Percentiles rank a stretch among this genome's conserved stretches.
Evolutionary conservation across 2,329 filamentous ascomycete species (phyloP).

Genomic region (Penicillium sp.): DNA sequence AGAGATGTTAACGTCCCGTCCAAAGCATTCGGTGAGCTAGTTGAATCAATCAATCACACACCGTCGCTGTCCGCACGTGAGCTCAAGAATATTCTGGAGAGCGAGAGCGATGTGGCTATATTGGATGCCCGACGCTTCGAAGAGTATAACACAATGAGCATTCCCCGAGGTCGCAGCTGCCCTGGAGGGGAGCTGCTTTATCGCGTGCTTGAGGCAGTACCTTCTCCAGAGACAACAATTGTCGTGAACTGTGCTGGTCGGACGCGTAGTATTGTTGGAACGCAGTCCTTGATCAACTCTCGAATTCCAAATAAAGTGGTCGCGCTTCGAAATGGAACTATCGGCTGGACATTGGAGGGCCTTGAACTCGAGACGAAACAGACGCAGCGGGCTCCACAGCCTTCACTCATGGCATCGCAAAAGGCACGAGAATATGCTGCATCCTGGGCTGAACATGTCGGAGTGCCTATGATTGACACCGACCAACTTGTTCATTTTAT

Average conservation of each 20-base stretch:
- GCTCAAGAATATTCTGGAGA: conserved; percentile 31
- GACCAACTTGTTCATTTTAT: conserved; percentile 16
- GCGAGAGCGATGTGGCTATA: conserved; percentile 29
- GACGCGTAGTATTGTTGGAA: conserved; percentile 38
- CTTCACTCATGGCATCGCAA: conserved; percentile 14
- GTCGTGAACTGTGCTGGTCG: conserved; percentile 39
- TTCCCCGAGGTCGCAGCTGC: conserved; percentile 37
- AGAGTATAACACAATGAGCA: conserved; percentile 40
- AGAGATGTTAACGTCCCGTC: conserved; percentile 39
- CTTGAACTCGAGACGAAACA: conserved; percentile 31
- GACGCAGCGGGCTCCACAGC: conserved; percentile 21
- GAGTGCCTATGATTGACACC: conserved; percentile 9
- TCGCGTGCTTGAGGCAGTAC: conserved; percentile 35
- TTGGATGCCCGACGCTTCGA: conserved; percentile 36
- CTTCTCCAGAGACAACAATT: conserved; percentile 32
- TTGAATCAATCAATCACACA: conserved; percentile 37
- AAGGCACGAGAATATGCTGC: conserved; percentile 16
- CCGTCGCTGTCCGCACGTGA: conserved; percentile 34
- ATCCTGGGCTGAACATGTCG: conserved; percentile 20
- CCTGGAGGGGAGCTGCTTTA: conserved; percentile 38
- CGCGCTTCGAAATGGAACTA: conserved; percentile 37
- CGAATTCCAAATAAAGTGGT: conserved; percentile 33
- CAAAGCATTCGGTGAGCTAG: conserved; percentile 39
- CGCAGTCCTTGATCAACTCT: conserved; percentile 36
- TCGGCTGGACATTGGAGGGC: conserved; percentile 38